Percentiles rank a stretch among this genome's conserved stretches.
Evolutionary conservation across 345 rosid species (phyloP).

Genomic region (Salix suchowensis): DNA sequence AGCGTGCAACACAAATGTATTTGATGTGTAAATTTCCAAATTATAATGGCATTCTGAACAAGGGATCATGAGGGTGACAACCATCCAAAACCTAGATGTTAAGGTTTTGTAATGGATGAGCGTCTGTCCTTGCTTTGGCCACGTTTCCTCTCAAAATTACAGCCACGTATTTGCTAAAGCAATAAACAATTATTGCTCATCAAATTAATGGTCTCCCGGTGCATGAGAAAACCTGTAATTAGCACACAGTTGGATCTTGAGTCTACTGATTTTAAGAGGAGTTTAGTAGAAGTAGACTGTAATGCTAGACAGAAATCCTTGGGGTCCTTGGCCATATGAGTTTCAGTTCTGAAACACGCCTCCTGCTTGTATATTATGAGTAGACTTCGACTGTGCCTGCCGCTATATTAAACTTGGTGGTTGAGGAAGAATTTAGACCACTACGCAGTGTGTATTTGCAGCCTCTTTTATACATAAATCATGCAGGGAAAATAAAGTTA

Average conservation of each 20-base stretch:
- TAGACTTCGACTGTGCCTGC: neutral
- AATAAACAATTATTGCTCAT: too few species aligned
- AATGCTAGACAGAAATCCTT: neutral
- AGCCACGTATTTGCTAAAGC: neutral
- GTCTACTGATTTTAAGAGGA: neutral
- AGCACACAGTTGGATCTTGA: neutral
- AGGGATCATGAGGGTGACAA: too few species aligned
- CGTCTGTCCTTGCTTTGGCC: neutral
- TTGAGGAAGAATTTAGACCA: neutral
- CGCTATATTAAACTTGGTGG: neutral
- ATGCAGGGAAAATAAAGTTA: too few species aligned
- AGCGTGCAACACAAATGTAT: too few species aligned
- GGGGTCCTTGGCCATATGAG: neutral
- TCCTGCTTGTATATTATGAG: neutral
- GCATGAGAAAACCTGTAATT: neutral
- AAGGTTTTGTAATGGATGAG: neutral
- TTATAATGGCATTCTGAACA: too few species aligned
- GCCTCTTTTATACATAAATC: too few species aligned
- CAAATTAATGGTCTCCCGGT: neutral
- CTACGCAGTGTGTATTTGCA: neutral
- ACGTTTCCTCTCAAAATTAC: neutral
- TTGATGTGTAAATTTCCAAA: too few species aligned
- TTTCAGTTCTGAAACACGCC: neutral
- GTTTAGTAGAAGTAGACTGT: neutral
- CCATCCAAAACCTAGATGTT: too few species aligned